Evolutionary conservation across 2,329 filamentous ascomycete species (phyloP).

Genomic region (Ceratocystis eucalypticola): DNA sequence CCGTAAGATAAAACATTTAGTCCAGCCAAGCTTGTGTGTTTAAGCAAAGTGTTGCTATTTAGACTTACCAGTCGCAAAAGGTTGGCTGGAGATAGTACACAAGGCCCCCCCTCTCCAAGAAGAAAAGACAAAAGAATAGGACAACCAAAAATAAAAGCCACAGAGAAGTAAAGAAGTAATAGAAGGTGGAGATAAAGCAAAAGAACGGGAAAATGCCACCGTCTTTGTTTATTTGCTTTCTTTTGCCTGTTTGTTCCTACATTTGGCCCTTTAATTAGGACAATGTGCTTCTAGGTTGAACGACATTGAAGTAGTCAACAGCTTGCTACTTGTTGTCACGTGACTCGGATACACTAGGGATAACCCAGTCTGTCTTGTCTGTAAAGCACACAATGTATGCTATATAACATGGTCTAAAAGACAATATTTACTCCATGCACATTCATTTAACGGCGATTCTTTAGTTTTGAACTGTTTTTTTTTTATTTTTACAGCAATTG

Average conservation of each 20-base stretch:
- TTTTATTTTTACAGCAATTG: conserved; percentile 6
- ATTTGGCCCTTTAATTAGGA: neutral
- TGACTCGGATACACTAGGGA: neutral
- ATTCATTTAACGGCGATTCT: neutral
- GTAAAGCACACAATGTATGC: too few species aligned
- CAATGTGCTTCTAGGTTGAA: neutral
- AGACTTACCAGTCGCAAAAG: neutral
- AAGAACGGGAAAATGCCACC: neutral
- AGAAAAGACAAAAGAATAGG: neutral
- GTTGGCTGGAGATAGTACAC: neutral
- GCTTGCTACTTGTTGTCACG: neutral
- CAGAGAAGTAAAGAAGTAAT: neutral
- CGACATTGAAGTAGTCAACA: neutral
- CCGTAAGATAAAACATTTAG: too few species aligned
- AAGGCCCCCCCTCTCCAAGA: neutral
- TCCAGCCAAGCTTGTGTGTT: too few species aligned
- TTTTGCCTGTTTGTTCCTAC: neutral
- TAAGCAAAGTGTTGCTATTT: neutral
- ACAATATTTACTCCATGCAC: neutral
- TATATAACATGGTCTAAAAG: too few species aligned
- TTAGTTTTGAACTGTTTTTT: conserved; percentile 14
- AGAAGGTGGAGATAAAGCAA: neutral
- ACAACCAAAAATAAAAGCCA: neutral
- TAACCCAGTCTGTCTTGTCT: neutral
- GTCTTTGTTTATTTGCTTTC: neutral